A percentile compares a stretch with the other conserved stretches of the same genome.
Evolutionary conservation across 306 rosid species (phyloP).

Genomic region (Casuarina cunninghamiana): DNA sequence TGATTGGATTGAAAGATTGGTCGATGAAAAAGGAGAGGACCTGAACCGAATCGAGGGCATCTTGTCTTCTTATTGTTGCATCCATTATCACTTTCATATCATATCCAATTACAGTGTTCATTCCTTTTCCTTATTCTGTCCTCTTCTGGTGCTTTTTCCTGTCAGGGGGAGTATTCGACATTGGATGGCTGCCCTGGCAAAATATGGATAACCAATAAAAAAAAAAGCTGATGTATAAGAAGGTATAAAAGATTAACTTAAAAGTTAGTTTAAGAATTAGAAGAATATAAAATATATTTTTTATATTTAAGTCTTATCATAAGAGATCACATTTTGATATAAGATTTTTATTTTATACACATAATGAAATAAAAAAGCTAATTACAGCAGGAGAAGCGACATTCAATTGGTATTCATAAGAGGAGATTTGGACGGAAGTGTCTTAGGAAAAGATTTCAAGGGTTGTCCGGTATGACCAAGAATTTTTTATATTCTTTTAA

Average conservation of each 20-base stretch:
- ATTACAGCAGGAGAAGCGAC: conserved; percentile 43
- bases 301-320: no score
- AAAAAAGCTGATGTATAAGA: neutral
- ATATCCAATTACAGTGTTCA: neutral
- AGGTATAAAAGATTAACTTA: no score
- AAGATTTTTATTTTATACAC: no score
- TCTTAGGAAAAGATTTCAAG: conserved; percentile 77
- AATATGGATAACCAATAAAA: conserved; percentile 69
- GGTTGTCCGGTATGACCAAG: conserved; percentile 60
- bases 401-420: conserved; percentile 83
- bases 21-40: conserved; percentile 92
- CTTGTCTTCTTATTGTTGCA: conserved; percentile 36
- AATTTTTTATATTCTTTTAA: neutral
- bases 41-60: conserved; percentile 92
- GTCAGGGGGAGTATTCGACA: conserved; percentile 88
- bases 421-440: conserved; percentile 76
- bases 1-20: conserved; percentile 88
- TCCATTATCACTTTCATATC: neutral
- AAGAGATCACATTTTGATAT: no score
- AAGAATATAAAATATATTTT: no score
- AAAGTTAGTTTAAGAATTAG: no score
- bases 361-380: no score
- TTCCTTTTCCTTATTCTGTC: neutral
- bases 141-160: neutral
- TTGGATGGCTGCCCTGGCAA: conserved; percentile 81